Percentiles rank a stretch among this genome's conserved stretches.
phyloP scores from a whole-genome alignment of 179 eudicot genomes.

The Camellia oleifera region DNA sequence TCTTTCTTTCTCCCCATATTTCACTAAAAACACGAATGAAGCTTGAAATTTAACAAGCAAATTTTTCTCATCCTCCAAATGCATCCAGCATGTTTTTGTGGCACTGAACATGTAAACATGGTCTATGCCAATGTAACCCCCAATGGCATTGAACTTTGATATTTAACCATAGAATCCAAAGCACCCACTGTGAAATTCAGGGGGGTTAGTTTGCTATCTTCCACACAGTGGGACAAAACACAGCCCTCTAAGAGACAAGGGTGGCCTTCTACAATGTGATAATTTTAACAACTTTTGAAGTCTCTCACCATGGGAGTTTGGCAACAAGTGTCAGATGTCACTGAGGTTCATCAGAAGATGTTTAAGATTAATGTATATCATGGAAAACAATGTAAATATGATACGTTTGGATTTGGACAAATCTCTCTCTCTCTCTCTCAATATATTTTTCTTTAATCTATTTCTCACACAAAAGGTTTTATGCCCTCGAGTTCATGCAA shows the following conservation, averaged over 20 bases:
- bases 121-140: neutral
- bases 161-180: neutral
- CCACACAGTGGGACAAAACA: conserved; percentile 2
- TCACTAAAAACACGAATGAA: neutral
- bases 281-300: neutral
- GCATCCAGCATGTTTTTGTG: too few relatives aligned
- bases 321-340: neutral
- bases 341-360: neutral
- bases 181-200: neutral
- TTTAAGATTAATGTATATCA: neutral
- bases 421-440: neutral
- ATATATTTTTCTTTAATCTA: neutral
- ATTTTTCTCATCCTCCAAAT: too few relatives aligned
- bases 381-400: neutral
- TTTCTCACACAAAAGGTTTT: neutral
- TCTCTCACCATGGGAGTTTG: conserved; percentile 9
- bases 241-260: neutral
- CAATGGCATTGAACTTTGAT: neutral
- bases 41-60: too few relatives aligned
- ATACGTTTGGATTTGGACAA: neutral
- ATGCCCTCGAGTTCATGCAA: too few relatives aligned
- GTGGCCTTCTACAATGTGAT: neutral
- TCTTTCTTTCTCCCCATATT: neutral
- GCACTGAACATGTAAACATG: neutral
- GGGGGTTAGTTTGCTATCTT: neutral